Evolutionary conservation across 2,329 filamentous ascomycete species (phyloP).

Genomic region (Aureobasidium sp.): DNA sequence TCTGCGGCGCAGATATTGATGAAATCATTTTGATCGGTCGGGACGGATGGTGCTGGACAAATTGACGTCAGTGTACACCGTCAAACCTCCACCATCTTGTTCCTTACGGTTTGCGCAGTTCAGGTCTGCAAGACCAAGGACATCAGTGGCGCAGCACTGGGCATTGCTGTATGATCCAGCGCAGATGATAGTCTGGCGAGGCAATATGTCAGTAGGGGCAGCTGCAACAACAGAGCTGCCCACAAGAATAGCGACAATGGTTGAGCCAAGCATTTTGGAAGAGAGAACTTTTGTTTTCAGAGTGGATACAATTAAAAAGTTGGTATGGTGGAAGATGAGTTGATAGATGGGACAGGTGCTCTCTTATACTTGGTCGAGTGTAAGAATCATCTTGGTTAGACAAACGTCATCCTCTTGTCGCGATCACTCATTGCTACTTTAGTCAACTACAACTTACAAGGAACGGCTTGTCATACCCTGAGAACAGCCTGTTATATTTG

Average conservation of each 20-base stretch:
- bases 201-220: conserved; percentile 23
- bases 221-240: conserved; percentile 25
- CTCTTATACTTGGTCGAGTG: not conserved
- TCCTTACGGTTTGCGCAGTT: conserved; percentile 51
- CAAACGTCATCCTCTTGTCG: not conserved
- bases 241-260: conserved; percentile 13
- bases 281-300: not conserved
- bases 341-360: not conserved
- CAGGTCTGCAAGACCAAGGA: conserved; percentile 51
- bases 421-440: not conserved
- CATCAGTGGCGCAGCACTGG: conserved; percentile 57
- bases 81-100: conserved; percentile 8
- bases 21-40: conserved; percentile 39
- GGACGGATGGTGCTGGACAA: conserved; percentile 30
- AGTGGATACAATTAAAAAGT: not conserved
- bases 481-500: not conserved
- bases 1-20: conserved; percentile 40
- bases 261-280: conserved; percentile 17
- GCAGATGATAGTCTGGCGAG: conserved; percentile 32
- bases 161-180: conserved; percentile 30
- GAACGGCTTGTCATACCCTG: not conserved
- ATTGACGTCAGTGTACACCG: not conserved
- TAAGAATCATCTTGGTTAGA: not conserved
- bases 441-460: not conserved
- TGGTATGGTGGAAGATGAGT: not conserved